These are phyloP conservation scores for Penicillium manginii DNA, from an alignment of 495 filamentous ascomycete genomes.

Conservation along the genomic window DNA sequence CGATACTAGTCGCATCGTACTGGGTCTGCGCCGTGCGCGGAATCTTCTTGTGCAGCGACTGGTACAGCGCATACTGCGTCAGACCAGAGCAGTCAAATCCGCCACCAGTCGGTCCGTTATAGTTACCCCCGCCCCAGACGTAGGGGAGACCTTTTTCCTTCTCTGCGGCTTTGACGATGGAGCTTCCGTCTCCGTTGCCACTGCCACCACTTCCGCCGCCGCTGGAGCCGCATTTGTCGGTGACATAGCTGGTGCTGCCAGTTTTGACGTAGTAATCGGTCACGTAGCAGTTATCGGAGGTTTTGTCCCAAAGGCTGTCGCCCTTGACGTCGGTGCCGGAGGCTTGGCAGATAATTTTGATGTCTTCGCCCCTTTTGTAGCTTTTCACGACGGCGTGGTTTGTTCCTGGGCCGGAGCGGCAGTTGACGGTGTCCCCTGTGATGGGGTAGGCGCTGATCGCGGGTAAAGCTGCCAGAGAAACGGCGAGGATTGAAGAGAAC, in stretches of 20 bases:
- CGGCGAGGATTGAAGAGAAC: slow-evolving; percentile 12
- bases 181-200: slow-evolving; percentile 8
- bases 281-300: slow-evolving; percentile 23
- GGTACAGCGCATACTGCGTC: slow-evolving; percentile 23
- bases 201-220: neutral
- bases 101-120: slow-evolving; percentile 14
- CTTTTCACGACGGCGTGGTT: slow-evolving; percentile 15
- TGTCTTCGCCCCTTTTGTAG: slow-evolving; percentile 17
- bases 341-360: slow-evolving; percentile 19
- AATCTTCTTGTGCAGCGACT: slow-evolving; percentile 23
- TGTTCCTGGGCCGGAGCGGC: slow-evolving; percentile 23
- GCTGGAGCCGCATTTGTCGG: slow-evolving; percentile 10
- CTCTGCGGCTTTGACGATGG: slow-evolving; percentile 19
- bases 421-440: slow-evolving; percentile 15
- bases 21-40: slow-evolving; percentile 21
- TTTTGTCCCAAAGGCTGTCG: slow-evolving; percentile 25
- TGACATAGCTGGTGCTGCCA: slow-evolving; percentile 18
- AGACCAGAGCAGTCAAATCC: slow-evolving; percentile 26
- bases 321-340: slow-evolving; percentile 14
- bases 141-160: slow-evolving; percentile 24
- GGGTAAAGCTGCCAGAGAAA: slow-evolving; percentile 10
- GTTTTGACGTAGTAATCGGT: slow-evolving; percentile 26
- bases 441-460: slow-evolving; percentile 22
- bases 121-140: slow-evolving; percentile 22
- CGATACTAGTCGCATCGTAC: slow-evolving; percentile 17